Evolutionary conservation across 345 rosid genomes (phyloP).

Genomic region (Syzygium oleosum): DNA sequence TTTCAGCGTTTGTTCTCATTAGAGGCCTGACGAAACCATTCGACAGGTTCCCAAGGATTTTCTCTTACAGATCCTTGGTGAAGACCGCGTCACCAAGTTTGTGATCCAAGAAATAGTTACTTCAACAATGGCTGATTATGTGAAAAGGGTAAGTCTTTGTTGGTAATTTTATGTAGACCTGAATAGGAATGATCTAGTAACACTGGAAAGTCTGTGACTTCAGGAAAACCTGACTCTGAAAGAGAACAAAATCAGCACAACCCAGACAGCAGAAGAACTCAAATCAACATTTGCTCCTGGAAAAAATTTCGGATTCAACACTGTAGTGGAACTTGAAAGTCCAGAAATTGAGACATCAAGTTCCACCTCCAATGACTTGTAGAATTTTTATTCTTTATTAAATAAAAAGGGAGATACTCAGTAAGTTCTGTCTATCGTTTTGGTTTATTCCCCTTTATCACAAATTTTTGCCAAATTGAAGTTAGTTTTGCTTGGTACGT

Average conservation of each 20-base stretch:
- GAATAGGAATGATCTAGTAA: background rate
- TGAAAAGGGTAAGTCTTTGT: constrained; percentile 27
- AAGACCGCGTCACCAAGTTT: constrained; percentile 50
- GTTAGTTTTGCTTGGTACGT: background rate
- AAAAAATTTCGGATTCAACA: constrained; percentile 42
- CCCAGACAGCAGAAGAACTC: constrained; percentile 41
- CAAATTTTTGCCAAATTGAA: background rate
- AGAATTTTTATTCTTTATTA: background rate
- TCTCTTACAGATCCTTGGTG: constrained; percentile 42
- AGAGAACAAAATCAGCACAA: constrained; percentile 48
- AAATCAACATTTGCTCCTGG: constrained; percentile 42
- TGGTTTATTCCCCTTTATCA: background rate
- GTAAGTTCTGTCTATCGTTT: background rate
- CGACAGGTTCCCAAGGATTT: constrained; percentile 43
- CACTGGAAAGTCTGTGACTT: background rate
- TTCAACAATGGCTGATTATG: constrained; percentile 52
- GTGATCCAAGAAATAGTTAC: constrained; percentile 54
- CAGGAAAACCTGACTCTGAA: constrained; percentile 48
- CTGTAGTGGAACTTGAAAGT: constrained; percentile 33
- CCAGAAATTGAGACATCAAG: constrained; percentile 2
- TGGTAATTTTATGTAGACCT: background rate
- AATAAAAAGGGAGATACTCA: background rate
- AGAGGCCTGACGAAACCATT: background rate
- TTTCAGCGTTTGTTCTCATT: background rate
- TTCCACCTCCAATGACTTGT: background rate